Evolutionary conservation across 441 rosid genomes (phyloP).

Genomic region (Adansonia gregorii): DNA sequence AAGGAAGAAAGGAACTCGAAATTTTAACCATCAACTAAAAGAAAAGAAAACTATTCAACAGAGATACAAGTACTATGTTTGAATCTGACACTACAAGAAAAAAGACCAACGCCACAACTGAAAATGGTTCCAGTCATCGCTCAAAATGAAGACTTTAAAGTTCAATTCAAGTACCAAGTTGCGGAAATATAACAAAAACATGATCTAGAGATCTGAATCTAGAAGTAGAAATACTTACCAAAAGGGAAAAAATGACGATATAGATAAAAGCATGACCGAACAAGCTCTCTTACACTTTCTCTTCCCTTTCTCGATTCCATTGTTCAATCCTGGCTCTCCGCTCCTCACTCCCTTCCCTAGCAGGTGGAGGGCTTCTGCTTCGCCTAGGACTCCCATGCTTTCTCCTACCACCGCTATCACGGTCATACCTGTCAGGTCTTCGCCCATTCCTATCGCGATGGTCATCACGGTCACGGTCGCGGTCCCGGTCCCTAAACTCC

Average conservation of each 20-base stretch:
- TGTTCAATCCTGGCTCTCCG: conserved; percentile 30
- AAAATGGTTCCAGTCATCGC: not conserved
- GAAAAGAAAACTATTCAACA: not conserved
- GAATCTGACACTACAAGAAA: not conserved
- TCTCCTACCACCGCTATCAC: conserved; percentile 11
- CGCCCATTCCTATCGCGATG: conserved; percentile 28
- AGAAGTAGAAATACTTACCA: not conserved
- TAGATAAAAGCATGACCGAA: not conserved
- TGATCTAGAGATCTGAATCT: not conserved
- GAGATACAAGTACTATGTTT: not conserved
- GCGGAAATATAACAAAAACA: not conserved
- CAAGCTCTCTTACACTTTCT: not conserved
- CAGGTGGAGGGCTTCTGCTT: conserved; percentile 23
- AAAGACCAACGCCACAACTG: not conserved
- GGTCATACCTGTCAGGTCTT: conserved; percentile 43
- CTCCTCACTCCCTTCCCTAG: conserved; percentile 32
- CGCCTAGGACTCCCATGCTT: conserved; percentile 8
- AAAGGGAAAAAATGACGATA: not conserved
- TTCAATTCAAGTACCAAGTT: not conserved
- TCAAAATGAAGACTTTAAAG: not conserved
- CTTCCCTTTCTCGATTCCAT: conserved; percentile 15
- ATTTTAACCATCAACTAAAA: not conserved
- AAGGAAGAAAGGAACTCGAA: not conserved
- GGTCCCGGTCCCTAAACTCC: not conserved
- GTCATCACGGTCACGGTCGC: conserved; percentile 17